These are phyloP conservation scores for Wallacemonas sp. DNA, from an alignment of 208 protist species.

Conservation along the genomic window DNA sequence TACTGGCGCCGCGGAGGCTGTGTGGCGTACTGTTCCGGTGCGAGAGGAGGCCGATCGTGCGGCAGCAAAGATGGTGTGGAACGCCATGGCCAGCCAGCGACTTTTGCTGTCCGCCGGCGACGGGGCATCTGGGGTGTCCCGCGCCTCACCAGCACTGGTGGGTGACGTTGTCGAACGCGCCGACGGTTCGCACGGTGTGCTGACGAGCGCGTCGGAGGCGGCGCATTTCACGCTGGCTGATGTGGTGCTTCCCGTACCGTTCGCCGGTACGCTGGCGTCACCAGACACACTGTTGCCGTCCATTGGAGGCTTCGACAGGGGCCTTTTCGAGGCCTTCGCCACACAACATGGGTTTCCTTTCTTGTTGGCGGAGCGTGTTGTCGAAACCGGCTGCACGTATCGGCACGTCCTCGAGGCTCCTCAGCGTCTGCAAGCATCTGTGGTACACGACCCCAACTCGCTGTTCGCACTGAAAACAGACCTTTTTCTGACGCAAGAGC, in stretches of 20 bases:
- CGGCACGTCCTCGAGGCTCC: constrained; percentile 55
- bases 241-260: constrained; percentile 83
- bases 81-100: constrained; percentile 79
- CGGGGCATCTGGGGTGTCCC: constrained; percentile 16
- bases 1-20: background rate
- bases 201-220: constrained; percentile 30
- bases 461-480: constrained; percentile 75
- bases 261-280: constrained; percentile 13
- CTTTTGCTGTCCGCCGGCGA: constrained; percentile 48
- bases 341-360: constrained; percentile 31
- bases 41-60: constrained; percentile 16
- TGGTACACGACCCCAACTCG: constrained; percentile 68
- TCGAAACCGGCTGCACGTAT: constrained; percentile 14
- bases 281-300: constrained; percentile 11
- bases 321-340: constrained; percentile 32
- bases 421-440: constrained; percentile 32
- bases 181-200: constrained; percentile 7
- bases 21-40: constrained; percentile 36
- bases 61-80: constrained; percentile 80
- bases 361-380: constrained; percentile 20
- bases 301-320: background rate
- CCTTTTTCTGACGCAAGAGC: constrained; percentile 70
- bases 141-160: background rate
- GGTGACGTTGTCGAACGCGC: background rate
- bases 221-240: constrained; percentile 39